Base-by-base conservation (phyloP, 2,329 filamentous ascomycete genomes). In the Exserohilum turcica region DNA sequence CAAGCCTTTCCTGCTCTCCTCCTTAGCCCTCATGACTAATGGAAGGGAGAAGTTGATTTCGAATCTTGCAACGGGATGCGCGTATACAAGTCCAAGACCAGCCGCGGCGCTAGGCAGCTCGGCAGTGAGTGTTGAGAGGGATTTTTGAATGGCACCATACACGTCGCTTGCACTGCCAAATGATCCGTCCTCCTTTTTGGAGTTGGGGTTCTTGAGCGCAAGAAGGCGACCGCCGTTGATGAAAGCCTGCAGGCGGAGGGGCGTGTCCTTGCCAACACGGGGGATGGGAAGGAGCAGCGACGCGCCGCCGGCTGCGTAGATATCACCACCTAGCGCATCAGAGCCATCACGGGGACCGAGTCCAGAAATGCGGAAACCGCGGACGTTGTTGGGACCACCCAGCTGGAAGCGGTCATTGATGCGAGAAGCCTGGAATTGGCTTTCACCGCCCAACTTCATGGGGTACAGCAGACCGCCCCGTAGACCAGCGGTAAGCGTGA, bases 1-100 rank as follows among this genome's bases (percentile, higher is more conserved):
- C 59, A 99, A 72, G 1, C 94, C 94, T 78, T 99, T 99, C 49
- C 93, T 85, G 13, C 86, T 88, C 65, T 94, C 88, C 77, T 99
- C 94, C 31, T 91, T 92, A 59, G 84, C 87, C 53, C 94, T 84
- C 67, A 91, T 75, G 15, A 93, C 87, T 54, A 99, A 74, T 1
- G 94, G 94, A 62, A 99, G 75, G 65, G 90, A 92, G 73, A 99
- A 96, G 76, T 99, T 99, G 63, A 99, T 80, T 79, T 99, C 94
- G 60, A 99, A 97, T 50, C 94, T 81, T 9, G 94, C 94, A 16
- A 93, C 88, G 0, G 92, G 92, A 69, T 97, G 93, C 3, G 92
- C 94, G 72, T 99, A 99, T 1, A 99, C 92, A 18, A 99, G 78
- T 0, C 94, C 94, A 10, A 97, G 77, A 21, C 94, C 94, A 1